Evolutionary conservation across 2,329 filamentous ascomycete species (phyloP), one percentile per base, ranked within the genome.

Genomic region (Pyrenophora tritici-repentis): DNA sequence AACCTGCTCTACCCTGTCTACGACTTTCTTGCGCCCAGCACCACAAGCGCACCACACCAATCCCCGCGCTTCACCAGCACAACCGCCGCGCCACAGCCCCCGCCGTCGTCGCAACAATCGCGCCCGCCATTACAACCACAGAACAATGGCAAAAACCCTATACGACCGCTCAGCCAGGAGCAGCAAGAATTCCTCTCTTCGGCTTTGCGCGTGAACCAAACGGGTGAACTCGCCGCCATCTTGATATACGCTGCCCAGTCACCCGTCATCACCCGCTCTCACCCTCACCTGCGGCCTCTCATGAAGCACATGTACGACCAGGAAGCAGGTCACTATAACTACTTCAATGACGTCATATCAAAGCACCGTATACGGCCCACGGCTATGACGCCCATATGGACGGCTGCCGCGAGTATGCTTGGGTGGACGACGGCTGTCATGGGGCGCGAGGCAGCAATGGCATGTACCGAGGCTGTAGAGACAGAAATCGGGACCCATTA

Each of bases 221-320:
- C 94, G 18, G 94, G 94, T 70, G 94, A 99, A 76, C 85, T 99
- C n/a, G 94, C 94, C 47, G 94, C 94, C 24, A 93, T 90, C 20
- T 84, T 96, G 48, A 99, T 99, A 74, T 99, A 97, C 78, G 86
- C 85, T 1, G 87, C 90, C 2, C 94, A 99, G 74, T 93, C 86
- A 1, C 91, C 92, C 0, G 84, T 87, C n/a, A 78, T 97, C 44
- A 81, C 91, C 49, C 83, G 84, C 59, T 84, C 87, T 4, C 87
- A 97, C 72, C 93, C 94, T 1, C 89, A 96, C 70, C 86, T 99
- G 14, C 87, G 90, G 6, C 88, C 91, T 0, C 78, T 97, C 26
- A 96, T 99, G 91, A 85, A 87, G 65, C 94, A 97, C 81, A 99
- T 99, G 94, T 92, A 96, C 79, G 90, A 94, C 66, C 94, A 99